These are phyloP conservation scores for Allium fistulosum DNA, from an alignment of 106 monocot species.

Conservation along the genomic window DNA sequence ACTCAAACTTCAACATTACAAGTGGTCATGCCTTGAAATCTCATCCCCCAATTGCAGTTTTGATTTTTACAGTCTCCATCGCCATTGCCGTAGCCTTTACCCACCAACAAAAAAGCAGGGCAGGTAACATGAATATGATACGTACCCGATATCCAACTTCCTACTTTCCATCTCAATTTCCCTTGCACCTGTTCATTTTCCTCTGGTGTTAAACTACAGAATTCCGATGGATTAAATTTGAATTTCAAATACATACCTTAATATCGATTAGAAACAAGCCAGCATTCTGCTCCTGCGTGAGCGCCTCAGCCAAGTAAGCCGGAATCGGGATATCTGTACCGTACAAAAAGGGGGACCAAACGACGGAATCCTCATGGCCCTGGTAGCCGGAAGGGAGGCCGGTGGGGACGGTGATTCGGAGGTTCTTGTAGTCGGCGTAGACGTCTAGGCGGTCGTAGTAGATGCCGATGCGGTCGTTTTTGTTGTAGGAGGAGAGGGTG, in stretches of 20 bases:
- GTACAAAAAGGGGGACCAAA: conserved; percentile 31
- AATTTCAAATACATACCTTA: conserved; percentile 9
- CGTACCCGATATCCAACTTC: conserved; percentile 43
- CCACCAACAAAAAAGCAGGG: conserved; percentile 17
- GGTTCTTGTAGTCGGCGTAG: conserved; percentile 6
- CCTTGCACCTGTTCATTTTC: conserved; percentile 8
- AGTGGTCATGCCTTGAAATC: background rate
- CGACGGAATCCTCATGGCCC: conserved; percentile 20
- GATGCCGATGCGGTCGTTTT: conserved; percentile 2
- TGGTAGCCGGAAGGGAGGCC: conserved; percentile 14
- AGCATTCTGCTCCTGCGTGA: conserved; percentile 26
- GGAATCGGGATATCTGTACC: conserved; percentile 33
- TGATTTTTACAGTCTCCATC: background rate
- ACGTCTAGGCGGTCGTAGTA: conserved; percentile 1
- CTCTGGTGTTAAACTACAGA: no score
- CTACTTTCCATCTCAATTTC: conserved; percentile 55
- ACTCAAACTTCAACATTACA: background rate
- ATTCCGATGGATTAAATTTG: no score
- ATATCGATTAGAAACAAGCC: conserved; percentile 33
- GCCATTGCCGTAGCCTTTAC: background rate
- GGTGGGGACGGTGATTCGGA: background rate
- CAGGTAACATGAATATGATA: conserved; percentile 37
- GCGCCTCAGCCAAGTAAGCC: conserved; percentile 5
- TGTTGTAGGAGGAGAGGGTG: conserved; percentile 9
- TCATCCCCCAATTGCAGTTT: background rate